phyloP scores from a whole-genome alignment of 2,329 filamentous ascomycete genomes.

The Trichoderma aggressivum region DNA sequence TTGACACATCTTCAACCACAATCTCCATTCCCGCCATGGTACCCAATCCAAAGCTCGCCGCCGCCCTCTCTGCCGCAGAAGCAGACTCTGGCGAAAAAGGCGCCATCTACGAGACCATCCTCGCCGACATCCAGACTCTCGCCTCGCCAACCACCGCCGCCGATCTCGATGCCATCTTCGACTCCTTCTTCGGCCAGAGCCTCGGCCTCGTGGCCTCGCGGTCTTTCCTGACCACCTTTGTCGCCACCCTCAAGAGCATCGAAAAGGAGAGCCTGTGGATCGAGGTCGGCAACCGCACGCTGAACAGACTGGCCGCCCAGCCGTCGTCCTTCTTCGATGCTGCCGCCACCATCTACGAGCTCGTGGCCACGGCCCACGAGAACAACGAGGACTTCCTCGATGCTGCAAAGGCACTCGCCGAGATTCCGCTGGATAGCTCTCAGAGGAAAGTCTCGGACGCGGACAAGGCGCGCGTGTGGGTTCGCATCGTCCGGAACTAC shows the following conservation, averaged over 20 bases:
- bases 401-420: conserved; percentile 74
- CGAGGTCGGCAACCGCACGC: conserved; percentile 70
- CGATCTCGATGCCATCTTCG: conserved; percentile 66
- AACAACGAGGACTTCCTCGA: conserved; percentile 72
- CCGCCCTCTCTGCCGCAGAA: conserved; percentile 43
- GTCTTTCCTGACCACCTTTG: conserved; percentile 65
- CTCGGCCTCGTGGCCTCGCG: conserved; percentile 75
- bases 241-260: conserved; percentile 59
- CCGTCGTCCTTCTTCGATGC: conserved; percentile 77
- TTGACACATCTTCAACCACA: background rate
- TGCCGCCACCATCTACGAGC: conserved; percentile 71
- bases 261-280: conserved; percentile 65
- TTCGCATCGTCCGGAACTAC: conserved; percentile 90
- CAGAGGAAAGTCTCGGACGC: conserved; percentile 79
- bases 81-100: conserved; percentile 39
- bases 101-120: conserved; percentile 45
- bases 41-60: conserved; percentile 39
- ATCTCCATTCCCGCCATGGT: conserved; percentile 31
- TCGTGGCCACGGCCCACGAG: conserved; percentile 82
- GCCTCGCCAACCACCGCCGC: conserved; percentile 40
- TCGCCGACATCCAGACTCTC: conserved; percentile 41
- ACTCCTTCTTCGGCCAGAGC: conserved; percentile 63
- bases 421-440: conserved; percentile 84
- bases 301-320: conserved; percentile 61
- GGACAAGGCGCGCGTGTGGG: conserved; percentile 82